Evolutionary conservation across 768 basidiomycete genomes (phyloP).

Genomic region (Mrakia blollopis): DNA sequence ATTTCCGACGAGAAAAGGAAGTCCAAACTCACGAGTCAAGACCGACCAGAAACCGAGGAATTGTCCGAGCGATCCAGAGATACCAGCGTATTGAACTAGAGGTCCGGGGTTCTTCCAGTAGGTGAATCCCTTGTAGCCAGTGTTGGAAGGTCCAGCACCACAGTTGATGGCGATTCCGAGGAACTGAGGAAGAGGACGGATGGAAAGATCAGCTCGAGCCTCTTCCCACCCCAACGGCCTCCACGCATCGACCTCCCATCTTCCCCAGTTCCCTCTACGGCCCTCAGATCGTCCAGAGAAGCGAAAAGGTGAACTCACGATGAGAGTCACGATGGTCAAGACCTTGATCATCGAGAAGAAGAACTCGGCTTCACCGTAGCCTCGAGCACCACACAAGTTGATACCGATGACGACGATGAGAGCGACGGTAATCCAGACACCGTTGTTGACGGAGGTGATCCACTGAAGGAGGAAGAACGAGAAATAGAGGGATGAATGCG

Average conservation of each 20-base stretch:
- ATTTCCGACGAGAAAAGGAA: background rate
- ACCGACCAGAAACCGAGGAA: constrained; percentile 49
- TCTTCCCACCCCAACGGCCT: no score
- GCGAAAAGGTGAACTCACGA: constrained; percentile 34
- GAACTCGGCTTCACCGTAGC: constrained; percentile 51
- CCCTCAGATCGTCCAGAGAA: no score
- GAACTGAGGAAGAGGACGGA: constrained; percentile 38
- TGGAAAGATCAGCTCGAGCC: no score
- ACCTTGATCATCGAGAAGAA: constrained; percentile 89
- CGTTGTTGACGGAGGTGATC: constrained; percentile 54
- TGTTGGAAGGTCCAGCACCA: constrained; percentile 71
- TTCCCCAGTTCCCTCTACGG: no score
- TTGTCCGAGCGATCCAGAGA: constrained; percentile 61
- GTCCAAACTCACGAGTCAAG: background rate
- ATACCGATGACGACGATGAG: constrained; percentile 66
- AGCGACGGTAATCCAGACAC: constrained; percentile 73
- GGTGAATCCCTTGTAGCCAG: constrained; percentile 55
- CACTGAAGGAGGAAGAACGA: constrained; percentile 23
- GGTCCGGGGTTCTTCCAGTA: constrained; percentile 89
- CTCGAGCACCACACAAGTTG: constrained; percentile 42
- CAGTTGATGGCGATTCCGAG: constrained; percentile 70
- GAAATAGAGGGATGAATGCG: no score
- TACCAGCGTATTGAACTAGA: constrained; percentile 63
- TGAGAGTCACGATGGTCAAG: constrained; percentile 50
- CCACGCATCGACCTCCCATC: no score